Percentiles rank a stretch among this genome's conserved stretches.
Conservation (phyloP, 2,329 filamentous ascomycete species). For the Ascomycota sp. region DNA sequence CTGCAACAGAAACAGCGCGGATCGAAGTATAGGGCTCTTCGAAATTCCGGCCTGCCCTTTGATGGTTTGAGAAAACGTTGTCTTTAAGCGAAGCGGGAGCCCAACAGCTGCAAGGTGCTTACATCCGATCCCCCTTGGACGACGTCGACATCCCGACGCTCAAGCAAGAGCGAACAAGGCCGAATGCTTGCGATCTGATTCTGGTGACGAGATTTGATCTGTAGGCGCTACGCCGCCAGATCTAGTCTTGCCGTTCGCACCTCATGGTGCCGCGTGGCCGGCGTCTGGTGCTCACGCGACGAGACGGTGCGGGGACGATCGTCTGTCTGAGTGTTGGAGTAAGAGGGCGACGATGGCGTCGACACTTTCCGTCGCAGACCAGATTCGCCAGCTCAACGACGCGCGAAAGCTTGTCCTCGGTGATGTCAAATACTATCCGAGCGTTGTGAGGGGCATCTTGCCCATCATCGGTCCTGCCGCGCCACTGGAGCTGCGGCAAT, state of each 20-base stretch:
- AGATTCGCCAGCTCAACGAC: constrained; percentile 72
- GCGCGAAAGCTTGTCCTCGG: constrained; percentile 77
- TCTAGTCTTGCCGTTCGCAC: too few relatives aligned
- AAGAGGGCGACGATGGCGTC: constrained; percentile 21
- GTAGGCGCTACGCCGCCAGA: background rate
- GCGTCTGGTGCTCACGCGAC: constrained; percentile 1
- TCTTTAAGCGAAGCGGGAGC: too few relatives aligned
- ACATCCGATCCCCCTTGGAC: too few relatives aligned
- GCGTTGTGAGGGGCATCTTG: constrained; percentile 82
- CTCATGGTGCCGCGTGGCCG: constrained; percentile 2
- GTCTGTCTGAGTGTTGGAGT: constrained; percentile 1
- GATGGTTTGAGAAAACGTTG: too few relatives aligned
- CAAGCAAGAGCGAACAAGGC: constrained; percentile 10
- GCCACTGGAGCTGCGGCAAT: constrained; percentile 68
- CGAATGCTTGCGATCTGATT: constrained; percentile 5
- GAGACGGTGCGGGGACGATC: background rate
- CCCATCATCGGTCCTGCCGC: constrained; percentile 65
- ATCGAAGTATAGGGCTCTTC: too few relatives aligned
- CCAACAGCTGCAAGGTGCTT: too few relatives aligned
- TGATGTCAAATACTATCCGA: constrained; percentile 74
- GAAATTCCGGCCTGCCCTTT: too few relatives aligned
- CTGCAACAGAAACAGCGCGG: too few relatives aligned
- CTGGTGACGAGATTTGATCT: constrained; percentile 5
- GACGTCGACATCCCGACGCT: too few relatives aligned
- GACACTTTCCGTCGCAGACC: constrained; percentile 43